These are phyloP conservation scores for Fusarium neocosmosporiellum DNA, from an alignment of 2,329 filamentous ascomycete genomes.

Conservation along the genomic window DNA sequence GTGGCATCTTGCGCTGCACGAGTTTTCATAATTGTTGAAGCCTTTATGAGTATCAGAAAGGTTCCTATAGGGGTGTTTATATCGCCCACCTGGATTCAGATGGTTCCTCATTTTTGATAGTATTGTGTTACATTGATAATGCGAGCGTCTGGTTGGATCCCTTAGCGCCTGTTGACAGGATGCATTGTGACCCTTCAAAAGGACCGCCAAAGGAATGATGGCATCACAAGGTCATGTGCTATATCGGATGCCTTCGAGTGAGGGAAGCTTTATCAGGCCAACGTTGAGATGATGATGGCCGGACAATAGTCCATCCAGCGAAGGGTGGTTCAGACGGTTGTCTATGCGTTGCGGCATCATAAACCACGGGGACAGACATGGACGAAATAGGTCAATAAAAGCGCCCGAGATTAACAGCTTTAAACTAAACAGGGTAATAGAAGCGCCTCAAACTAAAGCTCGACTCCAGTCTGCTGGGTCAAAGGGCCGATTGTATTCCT, in stretches of 20 bases:
- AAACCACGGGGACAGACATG: not conserved
- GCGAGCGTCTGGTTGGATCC: not conserved
- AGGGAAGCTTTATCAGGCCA: not conserved
- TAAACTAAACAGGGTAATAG: not conserved
- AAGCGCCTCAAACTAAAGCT: not conserved
- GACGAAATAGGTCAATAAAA: not conserved
- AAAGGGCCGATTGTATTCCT: not conserved
- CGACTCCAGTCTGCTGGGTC: not conserved
- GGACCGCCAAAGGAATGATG: too few species aligned
- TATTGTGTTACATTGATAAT: not conserved
- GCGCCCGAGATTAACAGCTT: not conserved
- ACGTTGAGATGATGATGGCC: not conserved
- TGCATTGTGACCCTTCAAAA: not conserved
- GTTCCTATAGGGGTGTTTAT: constrained; percentile 7
- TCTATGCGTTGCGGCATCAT: not conserved
- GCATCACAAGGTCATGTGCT: not conserved
- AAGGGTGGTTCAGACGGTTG: not conserved
- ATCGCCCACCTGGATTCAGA: constrained; percentile 3
- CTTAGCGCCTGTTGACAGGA: not conserved
- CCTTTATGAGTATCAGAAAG: constrained; percentile 1
- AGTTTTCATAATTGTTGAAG: not conserved
- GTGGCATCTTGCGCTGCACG: not conserved
- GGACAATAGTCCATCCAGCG: rapidly evolving
- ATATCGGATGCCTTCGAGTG: not conserved
- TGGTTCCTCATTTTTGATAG: constrained; percentile 10